A percentile compares a stretch with the other conserved stretches of the same genome.
These are phyloP conservation scores for Psilocybe cyanescens DNA, from an alignment of 768 basidiomycete genomes.

Conservation along the genomic window DNA sequence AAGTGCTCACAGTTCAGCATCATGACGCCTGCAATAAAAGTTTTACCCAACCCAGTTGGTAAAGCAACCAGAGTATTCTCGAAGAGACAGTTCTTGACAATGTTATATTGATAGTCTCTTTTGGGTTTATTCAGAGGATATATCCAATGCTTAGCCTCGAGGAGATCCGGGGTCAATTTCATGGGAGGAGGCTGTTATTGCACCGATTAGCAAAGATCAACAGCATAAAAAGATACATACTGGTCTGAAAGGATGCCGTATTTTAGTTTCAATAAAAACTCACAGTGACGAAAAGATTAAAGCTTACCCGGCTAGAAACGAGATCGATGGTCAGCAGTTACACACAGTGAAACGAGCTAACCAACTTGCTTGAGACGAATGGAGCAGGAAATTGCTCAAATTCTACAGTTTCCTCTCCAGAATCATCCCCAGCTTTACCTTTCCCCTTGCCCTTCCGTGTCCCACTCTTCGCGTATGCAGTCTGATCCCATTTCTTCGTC, in stretches of 20 bases:
- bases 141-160: slow-evolving; percentile 85
- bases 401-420: slow-evolving; percentile 62
- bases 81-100: slow-evolving; percentile 82
- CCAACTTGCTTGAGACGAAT: slow-evolving; percentile 62
- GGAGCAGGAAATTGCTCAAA: slow-evolving; percentile 90
- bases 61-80: slow-evolving; percentile 94
- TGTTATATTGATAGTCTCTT: slow-evolving; percentile 95
- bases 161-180: slow-evolving; percentile 77
- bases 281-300: slow-evolving; percentile 1
- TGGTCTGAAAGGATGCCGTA: slow-evolving; percentile 7
- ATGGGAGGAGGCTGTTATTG: slow-evolving; percentile 64
- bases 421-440: slow-evolving; percentile 43
- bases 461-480: slow-evolving; percentile 83
- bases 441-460: slow-evolving; percentile 59
- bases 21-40: slow-evolving; percentile 95
- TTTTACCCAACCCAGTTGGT: slow-evolving; percentile 97
- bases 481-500: slow-evolving; percentile 91
- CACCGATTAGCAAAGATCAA: slow-evolving; percentile 2
- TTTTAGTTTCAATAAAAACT: neutral
- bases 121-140: slow-evolving; percentile 89
- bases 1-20: slow-evolving; percentile 84
- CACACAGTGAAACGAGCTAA: neutral
- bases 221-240: slow-evolving; percentile 9
- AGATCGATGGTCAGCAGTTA: neutral
- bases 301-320: slow-evolving; percentile 55